Evolutionary conservation across 148 eudicot genomes (phyloP).

Genomic region (Spergularia marina): DNA sequence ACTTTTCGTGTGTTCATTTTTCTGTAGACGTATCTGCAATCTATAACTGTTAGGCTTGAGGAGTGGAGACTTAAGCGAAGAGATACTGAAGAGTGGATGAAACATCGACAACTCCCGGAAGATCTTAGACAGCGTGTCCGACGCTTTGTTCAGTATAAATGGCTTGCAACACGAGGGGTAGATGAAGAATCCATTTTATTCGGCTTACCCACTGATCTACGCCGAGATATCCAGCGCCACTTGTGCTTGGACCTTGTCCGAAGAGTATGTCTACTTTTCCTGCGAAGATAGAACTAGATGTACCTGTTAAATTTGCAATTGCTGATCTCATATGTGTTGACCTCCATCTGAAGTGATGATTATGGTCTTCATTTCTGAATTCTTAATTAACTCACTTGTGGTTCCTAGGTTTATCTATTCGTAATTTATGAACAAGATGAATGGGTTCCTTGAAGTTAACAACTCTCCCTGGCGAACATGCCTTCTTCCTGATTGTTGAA

Average conservation of each 20-base stretch:
- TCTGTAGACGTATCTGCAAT: constrained; percentile 78
- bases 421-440: too few species aligned
- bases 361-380: too few species aligned
- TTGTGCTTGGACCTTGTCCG: constrained; percentile 88
- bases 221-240: constrained; percentile 84
- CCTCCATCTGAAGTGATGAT: too few species aligned
- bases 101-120: constrained; percentile 83
- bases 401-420: too few species aligned
- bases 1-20: background rate
- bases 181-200: constrained; percentile 65
- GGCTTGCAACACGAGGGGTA: constrained; percentile 88
- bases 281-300: background rate
- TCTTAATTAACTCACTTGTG: too few species aligned
- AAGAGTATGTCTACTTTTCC: constrained; percentile 45
- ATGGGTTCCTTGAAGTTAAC: too few species aligned
- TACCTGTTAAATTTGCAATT: too few species aligned
- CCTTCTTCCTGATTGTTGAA: too few species aligned
- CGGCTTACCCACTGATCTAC: constrained; percentile 75
- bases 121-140: constrained; percentile 65
- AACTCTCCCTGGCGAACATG: too few species aligned
- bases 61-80: constrained; percentile 86
- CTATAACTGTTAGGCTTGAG: constrained; percentile 72
- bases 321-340: too few species aligned
- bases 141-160: constrained; percentile 74
- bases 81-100: constrained; percentile 92